Evolutionary conservation across 495 filamentous ascomycete genomes (phyloP).

Genomic region (Penicillium crystallinum): DNA sequence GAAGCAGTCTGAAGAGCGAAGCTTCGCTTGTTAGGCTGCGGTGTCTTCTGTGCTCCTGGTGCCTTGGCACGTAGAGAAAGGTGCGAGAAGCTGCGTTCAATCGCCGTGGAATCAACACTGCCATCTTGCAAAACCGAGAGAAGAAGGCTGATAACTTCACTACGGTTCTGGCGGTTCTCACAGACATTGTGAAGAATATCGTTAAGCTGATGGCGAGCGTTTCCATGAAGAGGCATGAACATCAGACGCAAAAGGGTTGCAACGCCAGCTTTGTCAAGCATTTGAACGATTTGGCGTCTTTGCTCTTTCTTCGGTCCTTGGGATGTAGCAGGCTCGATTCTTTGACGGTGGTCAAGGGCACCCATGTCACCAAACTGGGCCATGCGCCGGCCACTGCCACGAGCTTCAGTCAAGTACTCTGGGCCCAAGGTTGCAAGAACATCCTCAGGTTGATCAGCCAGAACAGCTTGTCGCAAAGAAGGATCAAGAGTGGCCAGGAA

Average conservation of each 20-base stretch:
- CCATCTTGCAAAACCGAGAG: conserved; percentile 96
- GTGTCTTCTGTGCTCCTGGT: conserved; percentile 68
- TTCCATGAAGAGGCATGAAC: conserved; percentile 89
- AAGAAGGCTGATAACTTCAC: conserved; percentile 89
- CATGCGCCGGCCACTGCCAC: conserved; percentile 50
- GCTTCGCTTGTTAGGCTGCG: conserved; percentile 68
- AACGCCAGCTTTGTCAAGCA: conserved; percentile 93
- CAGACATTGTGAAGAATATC: conserved; percentile 83
- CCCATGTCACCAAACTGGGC: conserved; percentile 55
- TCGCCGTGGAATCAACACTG: conserved; percentile 83
- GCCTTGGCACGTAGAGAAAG: conserved; percentile 88
- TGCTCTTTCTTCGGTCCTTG: conserved; percentile 61
- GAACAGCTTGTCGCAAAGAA: conserved; percentile 72
- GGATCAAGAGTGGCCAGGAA: conserved; percentile 91
- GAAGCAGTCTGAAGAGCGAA: conserved; percentile 51
- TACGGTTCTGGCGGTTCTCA: conserved; percentile 87
- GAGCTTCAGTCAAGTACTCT: conserved; percentile 80
- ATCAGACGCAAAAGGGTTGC: conserved; percentile 91
- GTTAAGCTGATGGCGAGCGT: conserved; percentile 71
- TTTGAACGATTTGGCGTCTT: conserved; percentile 79
- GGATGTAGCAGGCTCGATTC: conserved; percentile 36
- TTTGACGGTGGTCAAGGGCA: conserved; percentile 40
- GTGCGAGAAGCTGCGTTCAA: conserved; percentile 91
- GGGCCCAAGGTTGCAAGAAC: conserved; percentile 78
- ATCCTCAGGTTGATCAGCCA: conserved; percentile 89